Evolutionary conservation across 176 grass and related monocot genomes (phyloP), one percentile per base, ranked within the genome.

Genomic region (Thalia dealbata): DNA sequence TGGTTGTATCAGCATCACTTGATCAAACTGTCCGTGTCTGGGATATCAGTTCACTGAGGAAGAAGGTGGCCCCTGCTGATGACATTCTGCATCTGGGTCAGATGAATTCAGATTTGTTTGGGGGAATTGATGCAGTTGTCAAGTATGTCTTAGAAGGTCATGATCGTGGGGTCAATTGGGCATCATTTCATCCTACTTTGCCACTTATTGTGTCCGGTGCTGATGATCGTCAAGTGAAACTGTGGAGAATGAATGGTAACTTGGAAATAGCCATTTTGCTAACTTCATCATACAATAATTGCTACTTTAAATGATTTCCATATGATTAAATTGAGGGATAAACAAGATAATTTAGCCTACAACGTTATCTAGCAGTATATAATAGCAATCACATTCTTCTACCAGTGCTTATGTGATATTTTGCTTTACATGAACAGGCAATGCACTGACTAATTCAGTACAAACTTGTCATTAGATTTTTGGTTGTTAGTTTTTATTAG

Each of bases 231-330:
- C 91, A 96, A 86, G 86, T 96, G 12, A 96, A 96, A 58, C 71
- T 96, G 14, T 91, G 91, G 88, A 82, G 91, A 50, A 96, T 96
- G 88, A 96, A 96, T 22, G 92, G 92, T 96, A 96, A 76, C 70
- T 71, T 13, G 61, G 7, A 50, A 54, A 62, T 16, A 35, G 45
- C 55, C 10, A 46, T 3, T 38, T 15, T 64, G 43, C 11, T 72
- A 9, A 26, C 21, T 16, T 3, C 10, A 67, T 48, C 25, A 30
- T 25, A 56, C 21, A 21, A 15, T 56, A 19, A 21, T 56, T 15
- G 21, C 21, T 21, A 19, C n/a, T n/a, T n/a, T n/a, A n/a, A n/a
- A n/a, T n/a, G n/a, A n/a, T 24, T 67, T 21, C 1, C 18, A 55
- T 59, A 25, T 65, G 4, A 38, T 38, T 38, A 38, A 38, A 38